Evolutionary conservation across 257 asterid genomes (phyloP).

Genomic region (Capsicum rhomboideum): DNA sequence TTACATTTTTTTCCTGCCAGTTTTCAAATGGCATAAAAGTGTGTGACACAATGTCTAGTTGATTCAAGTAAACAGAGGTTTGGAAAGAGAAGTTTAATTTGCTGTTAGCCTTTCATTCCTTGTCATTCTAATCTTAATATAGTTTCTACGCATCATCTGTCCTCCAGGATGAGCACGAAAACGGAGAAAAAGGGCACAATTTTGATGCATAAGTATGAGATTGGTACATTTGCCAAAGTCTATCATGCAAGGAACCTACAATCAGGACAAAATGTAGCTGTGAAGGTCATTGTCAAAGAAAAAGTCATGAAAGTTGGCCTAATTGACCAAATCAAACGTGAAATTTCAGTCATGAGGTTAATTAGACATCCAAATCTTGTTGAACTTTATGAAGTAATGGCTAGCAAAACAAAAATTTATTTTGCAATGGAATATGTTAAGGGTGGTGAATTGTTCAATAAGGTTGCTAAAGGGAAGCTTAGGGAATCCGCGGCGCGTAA

Average conservation of each 20-base stretch:
- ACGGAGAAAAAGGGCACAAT: neutral
- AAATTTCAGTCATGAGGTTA: constrained; percentile 1
- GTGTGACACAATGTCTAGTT: too few species aligned
- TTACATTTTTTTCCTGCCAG: too few species aligned
- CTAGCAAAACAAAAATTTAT: neutral
- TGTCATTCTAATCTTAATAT: too few species aligned
- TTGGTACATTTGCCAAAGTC: constrained; percentile 9
- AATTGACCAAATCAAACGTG: constrained; percentile 9
- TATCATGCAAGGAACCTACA: neutral
- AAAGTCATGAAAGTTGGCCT: constrained; percentile 7
- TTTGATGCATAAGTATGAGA: constrained; percentile 5
- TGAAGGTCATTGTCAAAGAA: constrained; percentile 9
- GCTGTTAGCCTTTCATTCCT: too few species aligned
- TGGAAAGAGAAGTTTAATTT: too few species aligned
- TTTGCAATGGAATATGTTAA: neutral
- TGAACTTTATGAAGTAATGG: constrained; percentile 9
- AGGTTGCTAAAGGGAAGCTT: neutral
- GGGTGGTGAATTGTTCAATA: neutral
- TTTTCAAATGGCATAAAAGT: too few species aligned
- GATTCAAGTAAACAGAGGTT: too few species aligned
- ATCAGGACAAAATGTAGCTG: constrained; percentile 2
- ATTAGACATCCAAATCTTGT: constrained; percentile 1
- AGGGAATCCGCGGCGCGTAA: neutral
- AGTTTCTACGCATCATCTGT: neutral
- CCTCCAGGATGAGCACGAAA: neutral